A percentile compares a stretch with the other conserved stretches of the same genome.
Evolutionary conservation across 192 early-diverging fungal genomes (phyloP).

Genomic region (Helicostylum pulchrum): DNA sequence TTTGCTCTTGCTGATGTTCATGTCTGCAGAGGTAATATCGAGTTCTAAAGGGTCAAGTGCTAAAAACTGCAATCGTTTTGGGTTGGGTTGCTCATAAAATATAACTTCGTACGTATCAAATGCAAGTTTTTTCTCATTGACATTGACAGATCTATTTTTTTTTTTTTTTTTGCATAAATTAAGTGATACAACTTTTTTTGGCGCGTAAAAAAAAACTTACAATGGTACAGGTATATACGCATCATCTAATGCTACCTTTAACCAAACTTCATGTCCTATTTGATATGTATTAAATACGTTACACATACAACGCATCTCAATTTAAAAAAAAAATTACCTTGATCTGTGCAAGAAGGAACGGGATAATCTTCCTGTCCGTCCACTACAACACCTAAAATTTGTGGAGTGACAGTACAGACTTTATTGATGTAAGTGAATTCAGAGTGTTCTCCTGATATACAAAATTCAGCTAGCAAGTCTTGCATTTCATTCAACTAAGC

Average conservation of each 20-base stretch:
- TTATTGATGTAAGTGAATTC: slow-evolving; percentile 17
- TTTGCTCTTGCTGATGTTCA: neutral
- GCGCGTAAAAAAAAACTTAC: neutral
- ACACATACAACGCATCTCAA: too few species aligned
- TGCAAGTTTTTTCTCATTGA: neutral
- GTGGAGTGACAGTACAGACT: slow-evolving; percentile 19
- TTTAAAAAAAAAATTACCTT: too few species aligned
- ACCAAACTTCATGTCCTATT: slow-evolving; percentile 16
- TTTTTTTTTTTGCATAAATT: neutral
- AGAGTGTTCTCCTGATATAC: slow-evolving; percentile 2
- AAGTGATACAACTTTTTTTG: neutral
- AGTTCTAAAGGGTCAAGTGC: slow-evolving; percentile 64
- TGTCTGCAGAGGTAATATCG: slow-evolving; percentile 51
- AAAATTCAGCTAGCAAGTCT: slow-evolving; percentile 16
- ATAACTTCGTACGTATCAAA: slow-evolving; percentile 41
- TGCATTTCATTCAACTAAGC: slow-evolving; percentile 15
- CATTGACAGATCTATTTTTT: neutral
- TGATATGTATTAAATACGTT: neutral
- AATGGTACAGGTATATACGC: slow-evolving; percentile 22
- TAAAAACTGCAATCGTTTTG: slow-evolving; percentile 59
- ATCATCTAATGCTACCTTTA: slow-evolving; percentile 16
- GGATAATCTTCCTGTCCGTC: neutral
- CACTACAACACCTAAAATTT: slow-evolving; percentile 17
- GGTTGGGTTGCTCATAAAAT: slow-evolving; percentile 57
- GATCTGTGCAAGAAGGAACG: neutral